Base-by-base conservation (phyloP, 2,329 filamentous ascomycete genomes). In the Fusarium torulosum region DNA sequence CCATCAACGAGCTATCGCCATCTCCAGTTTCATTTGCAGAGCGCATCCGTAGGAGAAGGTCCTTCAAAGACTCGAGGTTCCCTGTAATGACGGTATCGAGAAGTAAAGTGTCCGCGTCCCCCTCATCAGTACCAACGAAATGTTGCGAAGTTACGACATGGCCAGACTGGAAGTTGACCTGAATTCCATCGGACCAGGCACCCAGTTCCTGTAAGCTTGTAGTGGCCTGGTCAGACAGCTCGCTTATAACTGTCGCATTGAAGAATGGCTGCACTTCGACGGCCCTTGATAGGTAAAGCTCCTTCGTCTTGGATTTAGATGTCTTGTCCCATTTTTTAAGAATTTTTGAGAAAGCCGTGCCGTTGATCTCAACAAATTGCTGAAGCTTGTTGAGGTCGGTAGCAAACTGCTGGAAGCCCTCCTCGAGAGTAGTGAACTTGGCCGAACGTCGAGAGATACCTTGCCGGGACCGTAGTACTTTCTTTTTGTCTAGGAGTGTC, bases 311-410 rank as follows among this genome's bases (percentile, higher is more conserved):
- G 51, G 95, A 98, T 85, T 98, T 99, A 71, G 95, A 97, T 2
- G 94, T 97, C 86, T 99, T 99, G 81, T 99, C 96, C 96, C 96
- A 99, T 87, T 99, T 99, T 82, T 99, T 99, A 67, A 99, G 83
- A 61, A 99, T 99, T 79, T 99, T 99, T 27, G 95, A 97, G 78
- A 98, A 97, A 17, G 94, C 96, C 3, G 93, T 97, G 75, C 96
- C 95, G 77, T 99, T 99, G 76, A 98, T 92, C 79, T 98, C 95
- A 69, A 99, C 94, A 79, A 98, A 99, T 83, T 98, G 96, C 83
- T 97, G 94, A 17, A 99, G 87, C 81, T 99, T 99, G 82, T 97
- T 97, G 44, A 99, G 82, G 76, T 99, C 96, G 75, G 92, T 95
- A 75, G 94, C 94, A 78, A 99, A 99, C 78, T 98, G 93, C 73